These are phyloP conservation scores for Inga leiocalycina DNA, from an alignment of 306 rosid genomes.

Conservation along the genomic window DNA sequence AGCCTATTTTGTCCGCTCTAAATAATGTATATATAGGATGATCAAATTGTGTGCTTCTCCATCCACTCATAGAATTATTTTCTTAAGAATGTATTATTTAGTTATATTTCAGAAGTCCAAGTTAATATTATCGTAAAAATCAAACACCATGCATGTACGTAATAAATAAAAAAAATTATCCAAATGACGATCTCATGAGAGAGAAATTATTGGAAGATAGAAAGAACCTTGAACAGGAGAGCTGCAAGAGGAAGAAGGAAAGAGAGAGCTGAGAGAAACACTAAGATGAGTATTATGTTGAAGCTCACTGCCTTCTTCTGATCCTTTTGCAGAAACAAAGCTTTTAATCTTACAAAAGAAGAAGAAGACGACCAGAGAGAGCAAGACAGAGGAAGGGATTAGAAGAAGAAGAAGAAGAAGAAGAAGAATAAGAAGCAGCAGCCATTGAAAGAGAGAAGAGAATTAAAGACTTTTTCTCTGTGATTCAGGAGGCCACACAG, in stretches of 20 bases:
- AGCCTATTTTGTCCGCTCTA: no score
- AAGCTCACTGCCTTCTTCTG: constrained; percentile 2
- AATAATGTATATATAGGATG: no score
- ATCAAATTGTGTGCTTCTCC: no score
- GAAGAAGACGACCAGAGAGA: background rate
- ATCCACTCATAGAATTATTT: no score
- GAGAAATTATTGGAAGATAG: no score
- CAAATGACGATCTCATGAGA: no score
- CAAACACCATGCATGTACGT: no score
- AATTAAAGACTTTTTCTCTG: background rate
- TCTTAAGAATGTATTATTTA: no score
- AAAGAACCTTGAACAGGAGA: constrained; percentile 44
- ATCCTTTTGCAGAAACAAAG: constrained; percentile 17
- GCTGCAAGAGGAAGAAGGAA: constrained; percentile 59
- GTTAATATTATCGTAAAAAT: no score
- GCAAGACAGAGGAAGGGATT: background rate
- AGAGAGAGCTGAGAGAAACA: constrained; percentile 48
- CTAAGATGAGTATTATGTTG: constrained; percentile 5
- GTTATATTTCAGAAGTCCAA: no score
- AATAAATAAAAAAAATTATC: no score
- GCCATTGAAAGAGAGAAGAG: background rate
- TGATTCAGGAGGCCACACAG: background rate
- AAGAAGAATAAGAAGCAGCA: background rate
- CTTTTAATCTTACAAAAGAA: constrained; percentile 14
- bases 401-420: background rate